Conservation (phyloP, 1,284 basidiomycete species). For the Boletellus deceptivus region DNA sequence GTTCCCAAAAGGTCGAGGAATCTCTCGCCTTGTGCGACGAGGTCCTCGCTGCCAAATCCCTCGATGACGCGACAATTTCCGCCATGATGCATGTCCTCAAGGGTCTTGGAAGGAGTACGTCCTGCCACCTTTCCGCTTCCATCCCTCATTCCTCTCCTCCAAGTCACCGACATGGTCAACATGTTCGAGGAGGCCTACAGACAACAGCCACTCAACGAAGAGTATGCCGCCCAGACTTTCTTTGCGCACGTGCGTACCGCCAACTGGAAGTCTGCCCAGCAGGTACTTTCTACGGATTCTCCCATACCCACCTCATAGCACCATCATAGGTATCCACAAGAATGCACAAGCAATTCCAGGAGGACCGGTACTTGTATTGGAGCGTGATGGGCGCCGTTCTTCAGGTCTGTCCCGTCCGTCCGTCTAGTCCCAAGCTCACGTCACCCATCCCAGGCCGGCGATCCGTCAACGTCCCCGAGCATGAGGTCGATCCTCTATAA, state of each 20-base stretch:
- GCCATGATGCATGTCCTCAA: constrained; percentile 81
- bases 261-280: constrained; percentile 80
- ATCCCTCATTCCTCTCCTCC: constrained; percentile 1
- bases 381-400: constrained; percentile 75
- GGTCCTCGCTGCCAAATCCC: constrained; percentile 66
- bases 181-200: constrained; percentile 84
- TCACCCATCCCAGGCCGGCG: constrained; percentile 50
- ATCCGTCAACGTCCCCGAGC: constrained; percentile 53
- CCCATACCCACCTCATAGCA: constrained; percentile 3
- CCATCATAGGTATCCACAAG: constrained; percentile 60
- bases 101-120: constrained; percentile 72
- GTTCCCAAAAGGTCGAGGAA: constrained; percentile 80
- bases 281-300: constrained; percentile 39
- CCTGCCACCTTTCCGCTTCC: not conserved
- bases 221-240: constrained; percentile 79
- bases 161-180: constrained; percentile 71
- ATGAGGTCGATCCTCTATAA: constrained; percentile 69
- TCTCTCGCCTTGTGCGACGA: constrained; percentile 76
- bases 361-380: constrained; percentile 83
- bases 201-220: constrained; percentile 74
- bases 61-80: constrained; percentile 66
- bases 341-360: constrained; percentile 75
- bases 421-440: constrained; percentile 14
- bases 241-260: constrained; percentile 74
- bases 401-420: constrained; percentile 47